Evolutionary conservation across 805 yeast species (phyloP).

Genomic region (Wickerhamiella shivajii): DNA sequence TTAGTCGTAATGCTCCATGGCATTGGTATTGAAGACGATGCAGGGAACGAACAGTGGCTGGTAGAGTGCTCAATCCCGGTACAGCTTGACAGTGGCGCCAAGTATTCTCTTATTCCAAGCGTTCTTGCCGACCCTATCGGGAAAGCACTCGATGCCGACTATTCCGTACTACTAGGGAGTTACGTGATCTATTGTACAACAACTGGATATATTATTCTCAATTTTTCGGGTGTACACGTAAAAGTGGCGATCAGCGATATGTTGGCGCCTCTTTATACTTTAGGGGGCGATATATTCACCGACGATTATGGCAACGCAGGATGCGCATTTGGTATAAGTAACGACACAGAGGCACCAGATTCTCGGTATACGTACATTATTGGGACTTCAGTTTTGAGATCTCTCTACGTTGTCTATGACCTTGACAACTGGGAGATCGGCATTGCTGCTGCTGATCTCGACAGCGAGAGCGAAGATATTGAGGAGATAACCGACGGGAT

Average conservation of each 20-base stretch:
- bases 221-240: constrained; percentile 14
- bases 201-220: constrained; percentile 10
- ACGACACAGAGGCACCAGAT: too few relatives aligned
- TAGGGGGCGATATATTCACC: too few relatives aligned
- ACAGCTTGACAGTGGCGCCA: constrained; percentile 40
- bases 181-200: too few relatives aligned
- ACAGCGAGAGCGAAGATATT: background rate
- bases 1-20: constrained; percentile 16
- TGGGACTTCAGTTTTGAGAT: constrained; percentile 50
- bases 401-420: constrained; percentile 52
- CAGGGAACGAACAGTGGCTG: background rate
- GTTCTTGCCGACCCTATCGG: constrained; percentile 11
- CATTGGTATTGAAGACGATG: constrained; percentile 2
- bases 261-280: too few relatives aligned
- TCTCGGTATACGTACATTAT: too few relatives aligned
- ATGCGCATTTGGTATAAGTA: too few relatives aligned
- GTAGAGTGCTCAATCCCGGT: constrained; percentile 12
- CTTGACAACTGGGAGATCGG: constrained; percentile 41
- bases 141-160: constrained; percentile 6
- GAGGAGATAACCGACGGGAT: too few relatives aligned
- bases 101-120: constrained; percentile 33
- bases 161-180: too few relatives aligned
- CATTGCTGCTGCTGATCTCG: constrained; percentile 33
- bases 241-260: too few relatives aligned
- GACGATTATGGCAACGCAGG: too few relatives aligned